These are phyloP conservation scores for Vinca minor DNA, from an alignment of 257 asterid species.

Conservation along the genomic window DNA sequence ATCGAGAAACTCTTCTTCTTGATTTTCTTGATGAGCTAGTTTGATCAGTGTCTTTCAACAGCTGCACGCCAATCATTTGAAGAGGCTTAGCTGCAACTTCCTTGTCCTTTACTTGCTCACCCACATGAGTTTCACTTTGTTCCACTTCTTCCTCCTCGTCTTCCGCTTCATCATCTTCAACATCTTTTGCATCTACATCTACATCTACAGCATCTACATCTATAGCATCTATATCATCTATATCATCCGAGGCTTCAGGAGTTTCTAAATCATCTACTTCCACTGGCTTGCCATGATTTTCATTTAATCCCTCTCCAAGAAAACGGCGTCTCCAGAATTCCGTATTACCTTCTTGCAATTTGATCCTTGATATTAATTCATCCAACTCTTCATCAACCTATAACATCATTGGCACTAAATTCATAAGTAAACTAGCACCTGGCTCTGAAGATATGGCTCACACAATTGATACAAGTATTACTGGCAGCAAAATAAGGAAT, in stretches of 20 bases:
- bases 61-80: conserved; percentile 97
- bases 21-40: conserved; percentile 66
- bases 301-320: conserved; percentile 80
- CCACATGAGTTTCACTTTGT: conserved; percentile 61
- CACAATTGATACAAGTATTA: not conserved
- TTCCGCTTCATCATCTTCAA: conserved; percentile 62
- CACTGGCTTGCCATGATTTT: conserved; percentile 46
- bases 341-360: conserved; percentile 89
- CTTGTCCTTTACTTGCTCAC: conserved; percentile 69
- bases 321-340: conserved; percentile 97
- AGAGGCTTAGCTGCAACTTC: conserved; percentile 71
- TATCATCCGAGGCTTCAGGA: conserved; percentile 39
- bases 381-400: conserved; percentile 93
- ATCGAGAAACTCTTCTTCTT: conserved; percentile 56
- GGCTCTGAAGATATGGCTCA: not conserved
- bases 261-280: conserved; percentile 43
- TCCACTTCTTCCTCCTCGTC: conserved; percentile 77
- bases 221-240: conserved; percentile 45
- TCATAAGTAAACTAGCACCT: conserved; percentile 5
- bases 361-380: conserved; percentile 80
- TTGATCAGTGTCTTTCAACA: conserved; percentile 75
- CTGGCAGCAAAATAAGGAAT: not conserved
- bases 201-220: conserved; percentile 36
- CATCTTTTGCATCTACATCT: conserved; percentile 54
- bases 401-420: conserved; percentile 6